phyloP scores from a whole-genome alignment of 805 yeast species.

The Wickerhamiella australiensis region DNA sequence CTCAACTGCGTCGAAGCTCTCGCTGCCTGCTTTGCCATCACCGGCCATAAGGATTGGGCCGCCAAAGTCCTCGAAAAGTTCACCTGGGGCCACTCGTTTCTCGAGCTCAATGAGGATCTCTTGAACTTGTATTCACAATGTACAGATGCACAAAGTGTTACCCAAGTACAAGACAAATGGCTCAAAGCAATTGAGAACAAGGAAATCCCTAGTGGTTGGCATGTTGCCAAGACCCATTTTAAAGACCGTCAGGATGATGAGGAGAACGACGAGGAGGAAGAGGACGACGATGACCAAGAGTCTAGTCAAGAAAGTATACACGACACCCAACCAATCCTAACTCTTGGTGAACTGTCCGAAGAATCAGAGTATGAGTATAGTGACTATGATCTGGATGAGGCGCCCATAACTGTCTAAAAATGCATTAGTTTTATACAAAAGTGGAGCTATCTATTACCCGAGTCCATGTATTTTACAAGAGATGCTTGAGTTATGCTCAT shows the following conservation, averaged over 20 bases:
- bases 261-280: constrained; percentile 24
- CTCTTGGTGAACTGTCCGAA: constrained; percentile 10
- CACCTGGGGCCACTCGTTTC: constrained; percentile 86
- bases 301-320: not conserved
- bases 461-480: not conserved
- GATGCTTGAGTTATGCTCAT: too few species aligned
- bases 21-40: constrained; percentile 93
- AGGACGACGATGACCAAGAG: constrained; percentile 27
- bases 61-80: constrained; percentile 60
- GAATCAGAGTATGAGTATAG: constrained; percentile 12
- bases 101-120: constrained; percentile 70
- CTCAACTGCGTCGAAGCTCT: constrained; percentile 93
- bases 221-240: constrained; percentile 11
- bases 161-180: constrained; percentile 63
- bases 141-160: constrained; percentile 65
- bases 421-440: not conserved
- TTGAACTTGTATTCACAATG: constrained; percentile 64
- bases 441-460: too few species aligned
- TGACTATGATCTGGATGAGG: constrained; percentile 14
- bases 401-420: constrained; percentile 8
- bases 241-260: constrained; percentile 42
- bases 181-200: constrained; percentile 52
- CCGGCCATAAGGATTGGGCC: constrained; percentile 88
- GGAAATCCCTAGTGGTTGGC: constrained; percentile 29
- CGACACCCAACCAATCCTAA: constrained; percentile 1